Evolutionary conservation across 1,139 yeast genomes (phyloP).

Genomic region (Geotrichum australiense): DNA sequence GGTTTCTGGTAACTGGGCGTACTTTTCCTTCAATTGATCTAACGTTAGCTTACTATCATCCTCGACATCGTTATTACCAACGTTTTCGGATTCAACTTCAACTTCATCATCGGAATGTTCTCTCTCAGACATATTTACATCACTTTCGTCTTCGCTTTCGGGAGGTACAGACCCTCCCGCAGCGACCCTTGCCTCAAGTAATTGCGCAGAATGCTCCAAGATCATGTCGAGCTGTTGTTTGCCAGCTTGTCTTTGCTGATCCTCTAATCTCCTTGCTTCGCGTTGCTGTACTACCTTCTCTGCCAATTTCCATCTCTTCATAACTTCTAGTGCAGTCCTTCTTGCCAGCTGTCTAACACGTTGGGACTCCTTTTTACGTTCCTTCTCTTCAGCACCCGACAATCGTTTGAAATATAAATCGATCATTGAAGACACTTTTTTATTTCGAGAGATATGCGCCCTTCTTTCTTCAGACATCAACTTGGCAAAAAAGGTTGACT

Average conservation of each 20-base stretch:
- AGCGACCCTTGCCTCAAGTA: slow-evolving; percentile 75
- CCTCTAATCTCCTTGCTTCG: slow-evolving; percentile 33
- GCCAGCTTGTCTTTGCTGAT: slow-evolving; percentile 63
- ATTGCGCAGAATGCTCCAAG: slow-evolving; percentile 83
- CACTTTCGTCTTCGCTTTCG: slow-evolving; percentile 21
- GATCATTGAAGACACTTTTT: slow-evolving; percentile 71
- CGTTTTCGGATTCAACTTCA: slow-evolving; percentile 22
- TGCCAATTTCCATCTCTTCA: slow-evolving; percentile 87
- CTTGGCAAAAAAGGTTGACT: slow-evolving; percentile 67
- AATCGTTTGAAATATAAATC: slow-evolving; percentile 82
- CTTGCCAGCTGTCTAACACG: slow-evolving; percentile 60
- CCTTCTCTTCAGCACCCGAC: slow-evolving; percentile 82
- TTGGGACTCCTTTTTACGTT: slow-evolving; percentile 51
- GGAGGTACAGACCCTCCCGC: slow-evolving; percentile 31
- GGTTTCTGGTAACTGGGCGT: slow-evolving; percentile 43
- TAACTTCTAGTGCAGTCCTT: slow-evolving; percentile 73
- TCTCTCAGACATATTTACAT: slow-evolving; percentile 19
- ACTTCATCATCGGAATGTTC: slow-evolving; percentile 21
- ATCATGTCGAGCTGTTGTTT: slow-evolving; percentile 84
- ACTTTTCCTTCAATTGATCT: slow-evolving; percentile 60
- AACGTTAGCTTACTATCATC: slow-evolving; percentile 49
- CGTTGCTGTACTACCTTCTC: slow-evolving; percentile 61
- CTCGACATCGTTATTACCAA: slow-evolving; percentile 24
- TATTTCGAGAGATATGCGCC: slow-evolving; percentile 59
- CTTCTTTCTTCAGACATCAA: slow-evolving; percentile 62